Percentiles rank a stretch among this genome's conserved stretches.
These are phyloP conservation scores for Paxillus rubicundulus DNA, from an alignment of 768 basidiomycete genomes.

Conservation along the genomic window DNA sequence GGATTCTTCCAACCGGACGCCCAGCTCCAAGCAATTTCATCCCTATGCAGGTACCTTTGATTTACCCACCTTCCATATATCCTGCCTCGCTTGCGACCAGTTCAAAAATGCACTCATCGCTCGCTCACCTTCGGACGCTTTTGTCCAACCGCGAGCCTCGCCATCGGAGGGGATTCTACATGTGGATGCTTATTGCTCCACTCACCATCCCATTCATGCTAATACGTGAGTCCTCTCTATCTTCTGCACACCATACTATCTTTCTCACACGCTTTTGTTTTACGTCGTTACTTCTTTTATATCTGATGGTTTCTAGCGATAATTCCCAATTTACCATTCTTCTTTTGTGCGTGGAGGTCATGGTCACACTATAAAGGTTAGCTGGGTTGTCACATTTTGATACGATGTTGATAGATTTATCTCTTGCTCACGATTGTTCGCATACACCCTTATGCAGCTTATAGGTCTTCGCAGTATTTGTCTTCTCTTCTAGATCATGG, in stretches of 20 bases:
- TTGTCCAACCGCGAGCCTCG: slow-evolving; percentile 55
- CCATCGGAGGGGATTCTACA: slow-evolving; percentile 63
- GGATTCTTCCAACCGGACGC: background rate
- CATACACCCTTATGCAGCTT: slow-evolving; percentile 41
- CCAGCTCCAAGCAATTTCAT: background rate
- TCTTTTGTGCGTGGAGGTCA: slow-evolving; percentile 82
- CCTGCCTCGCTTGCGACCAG: slow-evolving; percentile 36
- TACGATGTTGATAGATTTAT: background rate
- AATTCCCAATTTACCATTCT: slow-evolving; percentile 82
- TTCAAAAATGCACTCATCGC: slow-evolving; percentile 30
- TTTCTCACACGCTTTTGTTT: background rate
- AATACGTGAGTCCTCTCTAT: slow-evolving; percentile 54
- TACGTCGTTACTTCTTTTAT: background rate
- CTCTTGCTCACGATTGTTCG: slow-evolving; percentile 1
- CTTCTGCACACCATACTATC: background rate
- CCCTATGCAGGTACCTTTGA: slow-evolving; percentile 48
- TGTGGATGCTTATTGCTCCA: slow-evolving; percentile 66
- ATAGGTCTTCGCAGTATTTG: slow-evolving; percentile 68
- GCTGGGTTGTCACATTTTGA: background rate
- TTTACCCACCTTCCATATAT: slow-evolving; percentile 52
- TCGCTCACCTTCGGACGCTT: slow-evolving; percentile 48
- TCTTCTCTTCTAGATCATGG: slow-evolving; percentile 54
- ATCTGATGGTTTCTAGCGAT: slow-evolving; percentile 45
- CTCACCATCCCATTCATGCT: slow-evolving; percentile 74
- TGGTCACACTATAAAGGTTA: slow-evolving; percentile 83